Conservation (phyloP, 345 rosid genomes). For the Syzygium aqueum region DNA sequence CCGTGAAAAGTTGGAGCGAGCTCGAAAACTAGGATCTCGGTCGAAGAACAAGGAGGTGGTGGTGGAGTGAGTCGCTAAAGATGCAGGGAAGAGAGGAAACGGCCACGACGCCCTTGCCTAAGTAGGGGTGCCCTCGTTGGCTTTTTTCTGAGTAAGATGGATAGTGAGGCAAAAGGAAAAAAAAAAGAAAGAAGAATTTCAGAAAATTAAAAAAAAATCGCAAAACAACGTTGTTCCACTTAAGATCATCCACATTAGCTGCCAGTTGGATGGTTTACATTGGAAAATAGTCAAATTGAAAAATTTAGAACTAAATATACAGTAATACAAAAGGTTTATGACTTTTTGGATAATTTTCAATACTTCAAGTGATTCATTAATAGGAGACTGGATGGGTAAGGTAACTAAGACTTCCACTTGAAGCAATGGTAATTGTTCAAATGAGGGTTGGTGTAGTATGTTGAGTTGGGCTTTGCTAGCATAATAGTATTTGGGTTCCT, state of each 20-base stretch:
- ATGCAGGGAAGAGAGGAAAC: not conserved
- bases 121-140: not conserved
- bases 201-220: not conserved
- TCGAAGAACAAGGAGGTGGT: constrained; percentile 8
- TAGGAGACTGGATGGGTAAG: not conserved
- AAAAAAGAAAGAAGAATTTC: not conserved
- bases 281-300: not conserved
- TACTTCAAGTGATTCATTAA: not conserved
- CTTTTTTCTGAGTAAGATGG: not conserved
- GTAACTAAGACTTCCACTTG: not conserved
- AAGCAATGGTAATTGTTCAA: not conserved
- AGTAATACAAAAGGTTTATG: not conserved
- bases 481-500: no score
- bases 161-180: not conserved
- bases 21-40: not conserved
- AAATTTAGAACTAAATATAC: not conserved
- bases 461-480: not conserved
- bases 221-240: not conserved
- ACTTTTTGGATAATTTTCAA: not conserved
- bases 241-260: not conserved
- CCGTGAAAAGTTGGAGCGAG: not conserved
- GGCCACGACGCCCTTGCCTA: not conserved
- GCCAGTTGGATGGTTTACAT: not conserved
- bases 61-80: constrained; percentile 17
- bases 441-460: not conserved